Evolutionary conservation across 345 rosid genomes (phyloP).

Genomic region (Eutrema yunnanense): DNA sequence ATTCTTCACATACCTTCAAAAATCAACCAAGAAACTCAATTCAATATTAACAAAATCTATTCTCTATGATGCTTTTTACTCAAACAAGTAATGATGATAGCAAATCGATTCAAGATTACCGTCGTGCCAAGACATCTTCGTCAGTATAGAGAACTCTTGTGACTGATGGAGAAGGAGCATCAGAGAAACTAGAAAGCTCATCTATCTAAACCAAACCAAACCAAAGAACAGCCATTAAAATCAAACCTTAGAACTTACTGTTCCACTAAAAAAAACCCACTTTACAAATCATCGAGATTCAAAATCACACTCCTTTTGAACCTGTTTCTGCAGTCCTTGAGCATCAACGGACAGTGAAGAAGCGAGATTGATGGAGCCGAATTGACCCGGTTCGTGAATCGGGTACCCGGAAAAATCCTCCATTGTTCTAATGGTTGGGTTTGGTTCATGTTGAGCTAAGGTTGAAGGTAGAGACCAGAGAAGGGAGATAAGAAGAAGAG

Average conservation of each 20-base stretch:
- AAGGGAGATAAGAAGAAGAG: slow-evolving; percentile 17
- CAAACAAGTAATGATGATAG: background rate
- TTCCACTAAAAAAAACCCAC: background rate
- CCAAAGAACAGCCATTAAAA: background rate
- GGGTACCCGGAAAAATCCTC: slow-evolving; percentile 89
- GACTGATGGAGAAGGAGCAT: slow-evolving; percentile 79
- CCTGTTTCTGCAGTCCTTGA: slow-evolving; percentile 63
- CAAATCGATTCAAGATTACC: slow-evolving; percentile 35
- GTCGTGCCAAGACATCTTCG: slow-evolving; percentile 73
- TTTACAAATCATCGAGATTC: background rate
- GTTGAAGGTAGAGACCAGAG: slow-evolving; percentile 25
- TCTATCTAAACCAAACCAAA: slow-evolving; percentile 50
- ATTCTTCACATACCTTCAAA: slow-evolving; percentile 61
- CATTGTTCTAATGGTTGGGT: slow-evolving; percentile 60
- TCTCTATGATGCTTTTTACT: background rate
- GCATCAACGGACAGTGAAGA: slow-evolving; percentile 55
- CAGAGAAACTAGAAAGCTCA: slow-evolving; percentile 78
- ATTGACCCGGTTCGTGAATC: slow-evolving; percentile 45
- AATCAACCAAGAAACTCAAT: background rate
- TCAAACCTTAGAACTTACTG: background rate
- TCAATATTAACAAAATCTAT: background rate
- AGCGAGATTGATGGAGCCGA: slow-evolving; percentile 26
- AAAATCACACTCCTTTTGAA: slow-evolving; percentile 7
- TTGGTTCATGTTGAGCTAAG: slow-evolving; percentile 39
- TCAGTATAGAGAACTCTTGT: slow-evolving; percentile 79